Conservation (phyloP, 805 yeast species). For the Yarrowia sp. region DNA sequence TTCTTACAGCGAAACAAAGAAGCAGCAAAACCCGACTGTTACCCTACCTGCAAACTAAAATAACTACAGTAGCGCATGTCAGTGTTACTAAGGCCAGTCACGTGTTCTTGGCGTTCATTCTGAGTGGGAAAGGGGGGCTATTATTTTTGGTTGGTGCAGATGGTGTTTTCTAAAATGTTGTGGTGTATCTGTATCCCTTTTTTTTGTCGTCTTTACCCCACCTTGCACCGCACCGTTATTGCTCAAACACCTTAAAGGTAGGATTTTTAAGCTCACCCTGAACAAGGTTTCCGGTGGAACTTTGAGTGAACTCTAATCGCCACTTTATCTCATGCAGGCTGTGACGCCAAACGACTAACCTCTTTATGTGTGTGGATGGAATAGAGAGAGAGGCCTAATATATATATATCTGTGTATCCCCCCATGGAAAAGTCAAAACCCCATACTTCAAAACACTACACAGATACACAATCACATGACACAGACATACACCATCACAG, state of each 20-base stretch:
- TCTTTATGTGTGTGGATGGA: neutral
- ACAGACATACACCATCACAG: constrained; percentile 7
- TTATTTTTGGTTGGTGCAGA: neutral
- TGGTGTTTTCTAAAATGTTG: neutral
- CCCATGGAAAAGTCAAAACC: neutral
- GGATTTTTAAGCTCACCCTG: neutral
- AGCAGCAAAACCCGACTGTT: constrained; percentile 3
- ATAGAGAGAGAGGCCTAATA: neutral
- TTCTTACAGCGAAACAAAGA: neutral
- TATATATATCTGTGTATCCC: neutral
- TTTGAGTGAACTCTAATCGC: neutral
- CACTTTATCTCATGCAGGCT: constrained; percentile 22
- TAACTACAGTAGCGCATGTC: neutral
- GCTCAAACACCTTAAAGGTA: constrained; percentile 9
- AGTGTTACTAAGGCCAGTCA: neutral
- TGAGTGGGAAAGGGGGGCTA: too few relatives aligned
- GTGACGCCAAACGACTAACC: neutral
- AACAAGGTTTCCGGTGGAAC: neutral
- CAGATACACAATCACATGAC: constrained; percentile 9
- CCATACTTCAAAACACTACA: neutral
- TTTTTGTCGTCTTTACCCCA: neutral
- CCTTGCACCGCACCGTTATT: constrained; percentile 13
- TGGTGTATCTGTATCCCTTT: too few relatives aligned
- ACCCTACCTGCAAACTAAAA: constrained; percentile 8
- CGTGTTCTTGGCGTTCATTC: neutral